Percentiles rank a stretch among this genome's conserved stretches.
Conservation (phyloP, 768 basidiomycete species). For the Cystobasidium tubakii region DNA sequence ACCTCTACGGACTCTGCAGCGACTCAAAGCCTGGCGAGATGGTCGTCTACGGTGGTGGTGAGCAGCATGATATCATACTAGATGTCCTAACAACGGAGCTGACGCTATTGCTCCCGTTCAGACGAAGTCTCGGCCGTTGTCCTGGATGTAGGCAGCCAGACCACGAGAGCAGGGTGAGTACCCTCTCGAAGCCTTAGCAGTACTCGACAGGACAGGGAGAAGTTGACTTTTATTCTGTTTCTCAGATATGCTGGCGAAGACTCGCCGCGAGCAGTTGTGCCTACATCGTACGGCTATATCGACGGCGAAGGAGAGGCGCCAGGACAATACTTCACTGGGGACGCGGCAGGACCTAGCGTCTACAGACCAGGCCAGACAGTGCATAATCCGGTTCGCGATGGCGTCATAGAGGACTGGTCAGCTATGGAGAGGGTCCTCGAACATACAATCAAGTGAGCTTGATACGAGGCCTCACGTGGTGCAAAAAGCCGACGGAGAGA, state of each 20-base stretch:
- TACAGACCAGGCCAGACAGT: constrained; percentile 90
- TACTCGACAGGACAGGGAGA: no score
- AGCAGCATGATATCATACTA: not conserved
- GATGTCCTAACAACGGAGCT: not conserved
- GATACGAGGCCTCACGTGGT: constrained; percentile 28
- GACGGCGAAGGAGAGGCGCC: constrained; percentile 47
- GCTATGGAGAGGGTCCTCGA: constrained; percentile 66
- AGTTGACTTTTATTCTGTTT: not conserved
- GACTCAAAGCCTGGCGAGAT: constrained; percentile 25
- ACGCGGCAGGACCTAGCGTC: constrained; percentile 70
- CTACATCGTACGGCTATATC: constrained; percentile 78
- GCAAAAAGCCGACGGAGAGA: not conserved
- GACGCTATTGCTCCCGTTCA: constrained; percentile 46
- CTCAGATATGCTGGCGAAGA: constrained; percentile 84
- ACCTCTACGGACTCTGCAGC: not conserved
- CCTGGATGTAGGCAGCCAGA: constrained; percentile 83
- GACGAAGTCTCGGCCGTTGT: constrained; percentile 97
- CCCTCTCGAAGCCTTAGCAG: no score
- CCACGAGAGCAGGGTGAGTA: constrained; percentile 68
- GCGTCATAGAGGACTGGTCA: constrained; percentile 68
- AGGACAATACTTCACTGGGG: constrained; percentile 42
- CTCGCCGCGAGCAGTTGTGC: constrained; percentile 82
- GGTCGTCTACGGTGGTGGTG: constrained; percentile 49
- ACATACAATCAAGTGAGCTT: constrained; percentile 57
- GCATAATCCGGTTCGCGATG: constrained; percentile 72